Conservation (phyloP, 345 rosid species). For the Physaria fendleri region DNA sequence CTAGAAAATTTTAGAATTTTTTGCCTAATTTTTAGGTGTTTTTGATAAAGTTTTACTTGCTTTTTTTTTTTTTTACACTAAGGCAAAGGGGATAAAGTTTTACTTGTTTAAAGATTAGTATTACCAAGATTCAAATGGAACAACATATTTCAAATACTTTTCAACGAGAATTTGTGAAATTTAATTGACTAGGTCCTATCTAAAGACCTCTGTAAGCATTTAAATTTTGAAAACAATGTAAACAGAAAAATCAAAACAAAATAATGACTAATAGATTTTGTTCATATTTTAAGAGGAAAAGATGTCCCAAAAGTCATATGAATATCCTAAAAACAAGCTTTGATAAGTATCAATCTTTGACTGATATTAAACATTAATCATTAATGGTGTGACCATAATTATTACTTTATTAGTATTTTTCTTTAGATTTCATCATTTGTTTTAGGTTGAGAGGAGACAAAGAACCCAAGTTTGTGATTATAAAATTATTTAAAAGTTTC, state of each 20-base stretch:
- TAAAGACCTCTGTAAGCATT: not conserved
- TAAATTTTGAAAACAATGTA: not conserved
- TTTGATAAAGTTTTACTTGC: no score
- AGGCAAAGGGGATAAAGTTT: no score
- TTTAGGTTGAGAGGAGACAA: conserved; percentile 26
- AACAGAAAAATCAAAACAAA: not conserved
- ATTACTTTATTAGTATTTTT: conserved; percentile 6
- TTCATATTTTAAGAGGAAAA: not conserved
- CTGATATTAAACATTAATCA: conserved; percentile 21
- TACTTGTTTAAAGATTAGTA: no score
- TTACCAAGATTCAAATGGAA: no score
- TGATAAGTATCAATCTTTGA: conserved; percentile 22
- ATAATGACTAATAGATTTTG: not conserved
- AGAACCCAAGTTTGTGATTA: conserved; percentile 30
- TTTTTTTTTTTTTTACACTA: no score
- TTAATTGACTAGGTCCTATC: conserved; percentile 6
- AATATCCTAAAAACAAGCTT: not conserved
- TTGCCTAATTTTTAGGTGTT: no score
- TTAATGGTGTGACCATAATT: conserved; percentile 15
- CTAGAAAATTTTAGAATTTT: no score
- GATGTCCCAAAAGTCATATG: conserved; percentile 8
- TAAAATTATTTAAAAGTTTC: conserved; percentile 19
- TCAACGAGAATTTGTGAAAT: not conserved
- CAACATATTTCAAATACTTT: not conserved
- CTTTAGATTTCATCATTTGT: conserved; percentile 23